Conservation (phyloP, 2,329 filamentous ascomycete genomes). For the Hypoxylon rubiginosum region DNA sequence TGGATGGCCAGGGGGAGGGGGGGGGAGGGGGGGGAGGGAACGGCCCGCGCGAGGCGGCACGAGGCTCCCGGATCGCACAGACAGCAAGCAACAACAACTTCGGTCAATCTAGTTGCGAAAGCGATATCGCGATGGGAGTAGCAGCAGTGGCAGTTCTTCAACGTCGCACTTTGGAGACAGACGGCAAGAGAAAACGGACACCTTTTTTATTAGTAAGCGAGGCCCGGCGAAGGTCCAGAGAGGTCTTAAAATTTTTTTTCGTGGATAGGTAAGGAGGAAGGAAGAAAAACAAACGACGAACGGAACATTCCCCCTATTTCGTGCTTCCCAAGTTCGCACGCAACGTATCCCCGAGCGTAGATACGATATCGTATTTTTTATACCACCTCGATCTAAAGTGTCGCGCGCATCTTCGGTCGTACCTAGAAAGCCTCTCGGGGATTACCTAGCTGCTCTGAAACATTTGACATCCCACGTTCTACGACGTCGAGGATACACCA, state of each 20-base stretch:
- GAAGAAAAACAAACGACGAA: constrained; percentile 3
- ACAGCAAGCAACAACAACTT: neutral
- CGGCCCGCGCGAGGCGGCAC: constrained; percentile 11
- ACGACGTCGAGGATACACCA: constrained; percentile 21
- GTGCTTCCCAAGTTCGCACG: constrained; percentile 9
- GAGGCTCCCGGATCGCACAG: constrained; percentile 9
- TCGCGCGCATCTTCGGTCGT: neutral
- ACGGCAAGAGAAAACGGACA: neutral
- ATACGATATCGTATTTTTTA: neutral
- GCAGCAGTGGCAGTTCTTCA: neutral
- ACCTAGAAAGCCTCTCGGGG: constrained; percentile 28
- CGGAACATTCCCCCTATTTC: constrained; percentile 16
- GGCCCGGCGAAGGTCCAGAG: neutral
- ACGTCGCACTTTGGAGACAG: constrained; percentile 10
- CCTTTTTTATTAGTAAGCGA: constrained; percentile 15
- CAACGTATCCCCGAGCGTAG: constrained; percentile 1
- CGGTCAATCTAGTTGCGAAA: constrained; percentile 27
- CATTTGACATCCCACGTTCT: constrained; percentile 38
- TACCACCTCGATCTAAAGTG: neutral
- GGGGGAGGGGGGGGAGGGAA: neutral
- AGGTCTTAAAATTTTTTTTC: neutral
- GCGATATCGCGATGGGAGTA: constrained; percentile 20
- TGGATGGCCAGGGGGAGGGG: constrained; percentile 14
- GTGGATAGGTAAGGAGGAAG: neutral
- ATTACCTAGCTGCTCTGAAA: constrained; percentile 33